Percentiles rank a stretch among this genome's conserved stretches.
Evolutionary conservation across 257 asterid genomes (phyloP).

Genomic region (Plantago elongata): DNA sequence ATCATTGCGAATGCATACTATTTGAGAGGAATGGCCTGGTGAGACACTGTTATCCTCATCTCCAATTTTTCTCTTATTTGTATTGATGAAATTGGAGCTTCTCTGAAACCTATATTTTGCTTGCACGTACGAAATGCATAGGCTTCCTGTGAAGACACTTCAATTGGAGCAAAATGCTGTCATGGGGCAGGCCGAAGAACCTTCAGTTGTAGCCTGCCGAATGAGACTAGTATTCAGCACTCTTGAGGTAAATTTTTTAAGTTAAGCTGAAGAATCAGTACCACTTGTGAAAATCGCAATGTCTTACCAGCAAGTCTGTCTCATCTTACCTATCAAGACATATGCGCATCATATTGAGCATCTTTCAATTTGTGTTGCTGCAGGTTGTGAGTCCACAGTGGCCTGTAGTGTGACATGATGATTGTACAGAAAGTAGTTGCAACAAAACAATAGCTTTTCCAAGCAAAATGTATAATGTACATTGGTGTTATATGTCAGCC

Average conservation of each 20-base stretch:
- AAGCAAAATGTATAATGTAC: no score
- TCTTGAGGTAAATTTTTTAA: slow-evolving; percentile 61
- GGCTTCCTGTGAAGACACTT: slow-evolving; percentile 97
- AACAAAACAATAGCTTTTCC: neutral
- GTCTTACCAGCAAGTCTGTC: no score
- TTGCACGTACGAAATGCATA: slow-evolving; percentile 20
- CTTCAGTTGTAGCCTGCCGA: slow-evolving; percentile 86
- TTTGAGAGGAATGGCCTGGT: slow-evolving; percentile 99
- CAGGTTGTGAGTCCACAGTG: slow-evolving; percentile 97
- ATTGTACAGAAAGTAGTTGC: neutral
- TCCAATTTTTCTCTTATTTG: neutral
- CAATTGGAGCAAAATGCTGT: slow-evolving; percentile 95
- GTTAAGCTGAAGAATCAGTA: no score
- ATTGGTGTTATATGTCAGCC: no score
- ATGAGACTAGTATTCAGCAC: slow-evolving; percentile 89
- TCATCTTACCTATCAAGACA: neutral
- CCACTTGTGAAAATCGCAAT: neutral
- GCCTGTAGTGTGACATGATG: slow-evolving; percentile 55
- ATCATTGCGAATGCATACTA: slow-evolving; percentile 91
- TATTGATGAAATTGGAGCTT: slow-evolving; percentile 1
- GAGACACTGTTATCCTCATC: slow-evolving; percentile 19
- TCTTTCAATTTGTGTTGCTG: slow-evolving; percentile 11
- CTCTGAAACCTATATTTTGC: slow-evolving; percentile 3
- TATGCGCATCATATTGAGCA: slow-evolving; percentile 1
- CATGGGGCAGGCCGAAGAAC: slow-evolving; percentile 74